Evolutionary conservation across 169 alveolate genomes (phyloP), one percentile per base, ranked within the genome.

Genomic region (Plasmodium gaboni): DNA sequence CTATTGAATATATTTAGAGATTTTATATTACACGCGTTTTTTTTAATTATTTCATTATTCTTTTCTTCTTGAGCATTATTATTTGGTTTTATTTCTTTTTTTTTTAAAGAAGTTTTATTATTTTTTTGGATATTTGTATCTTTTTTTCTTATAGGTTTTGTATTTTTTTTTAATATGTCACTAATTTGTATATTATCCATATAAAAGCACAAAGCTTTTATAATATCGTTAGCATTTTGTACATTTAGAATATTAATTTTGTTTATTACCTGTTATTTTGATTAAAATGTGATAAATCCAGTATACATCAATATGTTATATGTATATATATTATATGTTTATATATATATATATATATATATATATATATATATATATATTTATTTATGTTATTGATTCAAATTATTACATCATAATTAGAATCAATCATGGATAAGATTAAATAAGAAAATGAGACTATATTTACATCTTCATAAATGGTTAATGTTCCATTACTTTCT

Each of bases 401-500:
- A 50, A 10, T 64, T 12, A 50, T 76, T 76, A 76, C 89, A 50
- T 63, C 76, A 68, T 76, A 76, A 42, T 44, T 76, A 59, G 89
- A 76, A 76, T 76, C 89, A 64, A 76, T 76, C 76, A 76, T 64
- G 46, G 89, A 63, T 46, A 76, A 76, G 65, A 76, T 76, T 76
- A 76, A 76, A 55, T 64, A 76, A 24, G 22, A 76, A 59, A 76
- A 76, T 38, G 89, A 71, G 19, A 64, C 89, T 42, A 68, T 59
- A 69, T 76, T 55, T 2, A 76, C 68, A 28, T 76, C 89, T 55
- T 76, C 89, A 59, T 76, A 76, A 64, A 76, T 64, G 50, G 74
- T 76, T 51, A 76, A 76, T 24, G 38, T 19, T 38, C 78, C 74
- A 59, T 76, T 48, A 22, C 89, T 65, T 17, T 76, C 74, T 65